A percentile compares a stretch with the other conserved stretches of the same genome.
phyloP scores from a whole-genome alignment of 352 stramenopile species.

The Phytophthora melonis region DNA sequence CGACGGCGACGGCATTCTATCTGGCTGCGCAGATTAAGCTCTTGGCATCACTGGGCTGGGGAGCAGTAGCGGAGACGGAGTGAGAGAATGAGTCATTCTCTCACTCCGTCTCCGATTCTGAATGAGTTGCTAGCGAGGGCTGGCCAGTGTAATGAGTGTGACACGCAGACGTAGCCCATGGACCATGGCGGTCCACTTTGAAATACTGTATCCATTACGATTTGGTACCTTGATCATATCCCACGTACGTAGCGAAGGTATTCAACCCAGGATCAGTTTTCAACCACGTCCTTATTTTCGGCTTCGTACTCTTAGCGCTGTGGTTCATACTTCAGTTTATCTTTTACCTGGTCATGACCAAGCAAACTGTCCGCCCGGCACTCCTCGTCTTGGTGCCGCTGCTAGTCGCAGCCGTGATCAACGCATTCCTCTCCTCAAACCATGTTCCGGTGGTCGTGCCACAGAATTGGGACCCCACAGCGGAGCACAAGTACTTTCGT shows the following conservation, averaged over 20 bases:
- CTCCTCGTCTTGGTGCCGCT: conserved; percentile 24
- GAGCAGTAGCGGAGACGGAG: neutral
- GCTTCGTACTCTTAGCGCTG: neutral
- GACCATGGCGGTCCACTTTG: neutral
- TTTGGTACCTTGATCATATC: neutral
- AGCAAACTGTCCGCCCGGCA: conserved; percentile 12
- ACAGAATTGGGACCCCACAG: conserved; percentile 14
- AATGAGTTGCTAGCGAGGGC: too few species aligned
- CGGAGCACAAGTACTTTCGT: conserved; percentile 48
- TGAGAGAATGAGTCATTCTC: neutral
- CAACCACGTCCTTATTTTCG: conserved; percentile 17
- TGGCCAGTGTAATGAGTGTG: too few species aligned
- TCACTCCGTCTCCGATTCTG: too few species aligned
- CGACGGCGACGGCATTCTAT: neutral
- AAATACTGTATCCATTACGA: neutral
- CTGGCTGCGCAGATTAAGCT: conserved; percentile 1
- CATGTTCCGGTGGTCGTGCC: neutral
- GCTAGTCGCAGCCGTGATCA: conserved; percentile 19
- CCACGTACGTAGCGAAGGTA: conserved; percentile 2
- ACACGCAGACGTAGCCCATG: too few species aligned
- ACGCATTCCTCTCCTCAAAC: conserved; percentile 8
- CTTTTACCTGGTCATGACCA: conserved; percentile 9
- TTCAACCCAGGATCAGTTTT: conserved; percentile 18
- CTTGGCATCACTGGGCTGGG: neutral
- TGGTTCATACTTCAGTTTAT: conserved; percentile 21